Evolutionary conservation across 257 asterid species (phyloP).

Genomic region (Primulina tabacum): DNA sequence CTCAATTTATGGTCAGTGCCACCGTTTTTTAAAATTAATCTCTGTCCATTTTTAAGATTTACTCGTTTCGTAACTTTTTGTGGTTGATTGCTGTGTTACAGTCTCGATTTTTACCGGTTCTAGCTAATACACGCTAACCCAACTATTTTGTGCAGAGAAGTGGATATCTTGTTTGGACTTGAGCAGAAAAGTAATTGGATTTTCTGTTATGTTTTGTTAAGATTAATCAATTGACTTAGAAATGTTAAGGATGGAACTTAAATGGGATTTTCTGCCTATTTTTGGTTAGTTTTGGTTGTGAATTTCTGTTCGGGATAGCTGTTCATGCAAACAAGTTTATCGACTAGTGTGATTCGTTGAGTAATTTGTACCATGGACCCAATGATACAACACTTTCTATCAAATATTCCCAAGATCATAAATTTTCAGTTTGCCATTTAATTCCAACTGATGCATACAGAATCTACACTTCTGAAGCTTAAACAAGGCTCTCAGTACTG

Average conservation of each 20-base stretch:
- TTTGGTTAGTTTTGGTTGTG: not conserved
- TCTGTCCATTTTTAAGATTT: not conserved
- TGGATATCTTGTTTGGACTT: slow-evolving; percentile 1
- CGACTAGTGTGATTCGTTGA: not conserved
- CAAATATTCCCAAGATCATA: not conserved
- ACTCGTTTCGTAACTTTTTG: not conserved
- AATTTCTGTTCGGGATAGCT: not conserved
- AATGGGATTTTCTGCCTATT: not conserved
- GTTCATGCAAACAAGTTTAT: not conserved
- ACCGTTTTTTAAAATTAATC: not conserved
- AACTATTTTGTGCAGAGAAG: not conserved
- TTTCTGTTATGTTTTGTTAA: not conserved
- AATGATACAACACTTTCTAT: not conserved
- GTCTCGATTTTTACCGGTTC: too few relatives aligned
- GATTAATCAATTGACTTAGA: not conserved
- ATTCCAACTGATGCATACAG: slow-evolving; percentile 43
- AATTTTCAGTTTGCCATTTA: not conserved
- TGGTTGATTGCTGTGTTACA: not conserved
- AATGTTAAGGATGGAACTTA: too few relatives aligned
- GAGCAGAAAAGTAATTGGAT: not conserved
- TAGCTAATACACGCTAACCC: too few relatives aligned
- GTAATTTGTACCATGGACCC: not conserved
- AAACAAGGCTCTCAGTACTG: slow-evolving; percentile 61
- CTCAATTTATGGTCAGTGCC: slow-evolving; percentile 64
- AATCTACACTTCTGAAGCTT: slow-evolving; percentile 72